Evolutionary conservation across 2,329 filamentous ascomycete species (phyloP).

Genomic region (Botrytis elliptica): DNA sequence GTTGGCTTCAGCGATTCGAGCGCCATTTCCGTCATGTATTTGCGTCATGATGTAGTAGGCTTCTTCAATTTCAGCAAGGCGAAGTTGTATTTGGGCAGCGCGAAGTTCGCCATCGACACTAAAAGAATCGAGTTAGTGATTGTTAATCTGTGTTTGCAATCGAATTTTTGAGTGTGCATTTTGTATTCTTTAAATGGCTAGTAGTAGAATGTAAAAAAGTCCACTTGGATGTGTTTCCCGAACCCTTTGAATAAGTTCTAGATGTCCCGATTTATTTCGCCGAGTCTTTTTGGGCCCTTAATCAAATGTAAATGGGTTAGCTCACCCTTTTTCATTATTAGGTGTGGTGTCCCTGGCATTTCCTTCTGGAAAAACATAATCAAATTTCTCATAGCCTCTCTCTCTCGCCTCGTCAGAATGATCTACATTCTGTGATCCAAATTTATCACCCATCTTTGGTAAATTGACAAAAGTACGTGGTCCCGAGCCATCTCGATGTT

Average conservation of each 20-base stretch:
- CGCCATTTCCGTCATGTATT: conserved; percentile 55
- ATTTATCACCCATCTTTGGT: conserved; percentile 43
- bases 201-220: background rate
- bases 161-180: background rate
- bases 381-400: conserved; percentile 49
- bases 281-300: no score
- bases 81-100: conserved; percentile 60
- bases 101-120: conserved; percentile 57
- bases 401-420: conserved; percentile 40
- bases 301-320: background rate
- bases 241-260: background rate
- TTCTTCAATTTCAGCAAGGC: conserved; percentile 64
- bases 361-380: conserved; percentile 63
- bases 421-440: conserved; percentile 37
- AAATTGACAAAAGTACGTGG: conserved; percentile 62
- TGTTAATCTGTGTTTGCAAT: background rate
- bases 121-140: background rate
- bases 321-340: conserved; percentile 52
- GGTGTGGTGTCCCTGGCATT: conserved; percentile 52
- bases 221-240: background rate
- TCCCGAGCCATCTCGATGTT: conserved; percentile 64
- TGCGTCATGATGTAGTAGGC: conserved; percentile 55
- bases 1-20: conserved; percentile 51
- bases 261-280: background rate
- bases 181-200: background rate